These are phyloP conservation scores for Neostapfia colusana DNA, from an alignment of 176 grass and related monocot genomes.

Conservation along the genomic window DNA sequence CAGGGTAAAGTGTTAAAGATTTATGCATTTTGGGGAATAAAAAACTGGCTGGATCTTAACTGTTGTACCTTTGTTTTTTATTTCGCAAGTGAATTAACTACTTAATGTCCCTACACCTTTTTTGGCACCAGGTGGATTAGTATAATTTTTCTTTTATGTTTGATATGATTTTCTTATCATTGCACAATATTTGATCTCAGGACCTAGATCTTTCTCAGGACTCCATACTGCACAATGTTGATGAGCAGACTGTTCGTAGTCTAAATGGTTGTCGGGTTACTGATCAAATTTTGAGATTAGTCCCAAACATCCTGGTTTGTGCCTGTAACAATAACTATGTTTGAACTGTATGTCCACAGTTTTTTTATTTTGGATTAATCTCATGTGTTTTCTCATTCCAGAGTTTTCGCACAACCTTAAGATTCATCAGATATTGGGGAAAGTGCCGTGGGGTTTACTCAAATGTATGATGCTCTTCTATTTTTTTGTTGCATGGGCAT, in stretches of 20 bases:
- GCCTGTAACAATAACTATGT: conserved; percentile 22
- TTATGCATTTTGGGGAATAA: not conserved
- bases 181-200: conserved; percentile 39
- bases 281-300: conserved; percentile 83
- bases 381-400: conserved; percentile 41
- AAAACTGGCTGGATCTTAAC: not conserved
- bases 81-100: too few relatives aligned
- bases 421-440: conserved; percentile 91
- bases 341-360: not conserved
- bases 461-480: conserved; percentile 56
- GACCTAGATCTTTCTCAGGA: conserved; percentile 89
- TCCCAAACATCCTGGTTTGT: conserved; percentile 73
- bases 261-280: conserved; percentile 92
- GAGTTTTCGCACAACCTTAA: conserved; percentile 85
- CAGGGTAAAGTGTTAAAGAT: not conserved
- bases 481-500: not conserved
- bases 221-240: conserved; percentile 81
- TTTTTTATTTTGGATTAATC: not conserved
- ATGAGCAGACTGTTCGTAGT: conserved; percentile 89
- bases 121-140: not conserved
- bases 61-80: too few relatives aligned
- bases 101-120: not conserved
- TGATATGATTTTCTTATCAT: not conserved
- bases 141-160: not conserved
- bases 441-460: conserved; percentile 87